Percentiles rank a stretch among this genome's conserved stretches.
Conservation (phyloP, 1,284 basidiomycete genomes). For the Ustilago tritici region DNA sequence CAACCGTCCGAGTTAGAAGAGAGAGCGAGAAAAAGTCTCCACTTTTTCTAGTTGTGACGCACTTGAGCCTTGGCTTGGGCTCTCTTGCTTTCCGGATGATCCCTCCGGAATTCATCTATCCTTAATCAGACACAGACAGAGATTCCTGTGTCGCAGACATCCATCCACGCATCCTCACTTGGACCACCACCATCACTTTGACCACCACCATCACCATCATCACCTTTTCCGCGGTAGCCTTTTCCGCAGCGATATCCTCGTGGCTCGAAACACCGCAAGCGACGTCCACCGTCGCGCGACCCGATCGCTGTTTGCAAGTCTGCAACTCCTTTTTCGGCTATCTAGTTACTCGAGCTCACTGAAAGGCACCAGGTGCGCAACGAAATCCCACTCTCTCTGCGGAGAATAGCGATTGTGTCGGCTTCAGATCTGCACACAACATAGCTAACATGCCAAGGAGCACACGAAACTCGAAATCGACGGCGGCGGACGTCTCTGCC, state of each 20-base stretch:
- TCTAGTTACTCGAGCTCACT: not conserved
- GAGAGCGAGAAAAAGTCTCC: not conserved
- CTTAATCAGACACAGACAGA: not conserved
- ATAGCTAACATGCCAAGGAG: constrained; percentile 29
- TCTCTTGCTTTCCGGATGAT: constrained; percentile 1
- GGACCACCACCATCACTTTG: not conserved
- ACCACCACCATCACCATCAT: not conserved
- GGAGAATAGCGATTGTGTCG: not conserved
- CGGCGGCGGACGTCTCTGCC: constrained; percentile 37
- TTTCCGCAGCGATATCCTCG: not conserved
- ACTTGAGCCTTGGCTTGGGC: constrained; percentile 2
- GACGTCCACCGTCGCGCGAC: not conserved
- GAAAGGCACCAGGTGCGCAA: not conserved
- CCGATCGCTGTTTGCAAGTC: not conserved
- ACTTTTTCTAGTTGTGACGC: not conserved
- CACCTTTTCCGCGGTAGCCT: not conserved
- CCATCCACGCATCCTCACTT: not conserved
- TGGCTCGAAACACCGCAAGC: constrained; percentile 1
- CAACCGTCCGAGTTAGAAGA: constrained; percentile 7
- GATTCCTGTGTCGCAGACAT: not conserved
- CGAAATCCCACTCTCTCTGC: not conserved
- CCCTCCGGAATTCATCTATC: constrained; percentile 1
- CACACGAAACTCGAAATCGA: constrained; percentile 42
- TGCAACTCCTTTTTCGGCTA: constrained; percentile 1
- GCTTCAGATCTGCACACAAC: not conserved